Percentiles rank a stretch among this genome's conserved stretches.
Evolutionary conservation across 2,329 filamentous ascomycete genomes (phyloP).

Genomic region (Colletotrichum cuscutae): DNA sequence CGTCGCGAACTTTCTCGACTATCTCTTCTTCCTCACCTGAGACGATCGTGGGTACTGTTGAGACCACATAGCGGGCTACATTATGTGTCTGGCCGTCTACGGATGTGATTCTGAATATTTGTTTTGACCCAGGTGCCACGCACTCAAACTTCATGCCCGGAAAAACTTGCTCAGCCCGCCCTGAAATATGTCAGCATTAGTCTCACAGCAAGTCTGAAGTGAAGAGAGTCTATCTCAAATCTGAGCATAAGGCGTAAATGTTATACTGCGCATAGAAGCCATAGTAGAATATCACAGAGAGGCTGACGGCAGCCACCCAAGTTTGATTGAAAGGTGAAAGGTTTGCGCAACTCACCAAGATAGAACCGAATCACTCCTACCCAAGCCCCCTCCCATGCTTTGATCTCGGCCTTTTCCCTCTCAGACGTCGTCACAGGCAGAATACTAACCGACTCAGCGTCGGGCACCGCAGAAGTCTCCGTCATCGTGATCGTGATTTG

Average conservation of each 20-base stretch:
- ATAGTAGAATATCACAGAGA: background rate
- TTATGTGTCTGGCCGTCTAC: conserved; percentile 63
- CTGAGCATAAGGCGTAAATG: background rate
- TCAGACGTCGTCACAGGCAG: conserved; percentile 23
- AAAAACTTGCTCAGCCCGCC: conserved; percentile 74
- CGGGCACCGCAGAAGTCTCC: conserved; percentile 59
- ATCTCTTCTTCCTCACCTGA: conserved; percentile 13
- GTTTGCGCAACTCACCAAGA: conserved; percentile 2
- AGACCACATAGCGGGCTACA: conserved; percentile 55
- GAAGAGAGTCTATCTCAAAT: background rate
- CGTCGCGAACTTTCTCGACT: conserved; percentile 25
- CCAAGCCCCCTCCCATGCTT: conserved; percentile 38
- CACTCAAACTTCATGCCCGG: conserved; percentile 78
- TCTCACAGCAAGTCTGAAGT: conserved; percentile 25
- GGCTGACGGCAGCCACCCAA: background rate
- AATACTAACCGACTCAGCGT: conserved; percentile 62
- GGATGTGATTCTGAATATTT: conserved; percentile 67
- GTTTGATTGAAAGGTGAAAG: background rate
- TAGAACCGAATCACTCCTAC: conserved; percentile 22
- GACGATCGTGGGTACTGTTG: conserved; percentile 40
- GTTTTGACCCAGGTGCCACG: conserved; percentile 62
- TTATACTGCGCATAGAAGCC: background rate
- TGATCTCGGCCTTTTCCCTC: conserved; percentile 47
- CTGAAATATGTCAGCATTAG: conserved; percentile 45
- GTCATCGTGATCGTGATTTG: conserved; percentile 69